Conservation (phyloP, 305 asterid species). For the Plantago coronopus region DNA sequence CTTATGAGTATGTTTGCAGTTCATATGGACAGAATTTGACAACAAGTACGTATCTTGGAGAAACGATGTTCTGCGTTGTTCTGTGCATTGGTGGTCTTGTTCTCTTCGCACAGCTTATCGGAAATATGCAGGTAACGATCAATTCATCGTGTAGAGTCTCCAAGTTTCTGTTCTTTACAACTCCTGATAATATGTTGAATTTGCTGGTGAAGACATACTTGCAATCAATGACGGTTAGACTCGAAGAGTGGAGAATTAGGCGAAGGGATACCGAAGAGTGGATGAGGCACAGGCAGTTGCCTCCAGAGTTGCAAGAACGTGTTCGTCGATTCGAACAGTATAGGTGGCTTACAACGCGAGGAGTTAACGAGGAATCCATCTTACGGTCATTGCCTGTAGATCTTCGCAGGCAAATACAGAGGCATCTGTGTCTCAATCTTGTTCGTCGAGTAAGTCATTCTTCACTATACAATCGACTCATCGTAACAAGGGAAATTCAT, state of each 20-base stretch:
- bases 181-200: slow-evolving; percentile 8
- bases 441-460: slow-evolving; percentile 73
- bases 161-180: background rate
- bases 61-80: slow-evolving; percentile 64
- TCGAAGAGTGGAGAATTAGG: slow-evolving; percentile 93
- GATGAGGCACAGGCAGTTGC: slow-evolving; percentile 98
- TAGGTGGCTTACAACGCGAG: slow-evolving; percentile 90
- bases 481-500: background rate
- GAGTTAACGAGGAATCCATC: slow-evolving; percentile 80
- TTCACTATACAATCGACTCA: background rate
- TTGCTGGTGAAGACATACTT: slow-evolving; percentile 55
- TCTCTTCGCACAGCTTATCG: slow-evolving; percentile 81
- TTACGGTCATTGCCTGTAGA: slow-evolving; percentile 73
- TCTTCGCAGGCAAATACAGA: slow-evolving; percentile 83
- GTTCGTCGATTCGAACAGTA: slow-evolving; percentile 79
- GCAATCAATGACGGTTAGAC: slow-evolving; percentile 86
- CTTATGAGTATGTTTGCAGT: slow-evolving; percentile 40
- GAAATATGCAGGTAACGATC: slow-evolving; percentile 80
- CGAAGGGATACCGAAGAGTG: slow-evolving; percentile 93
- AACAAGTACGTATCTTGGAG: slow-evolving; percentile 92
- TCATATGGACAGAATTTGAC: slow-evolving; percentile 83
- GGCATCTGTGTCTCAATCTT: slow-evolving; percentile 94
- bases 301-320: slow-evolving; percentile 76
- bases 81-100: slow-evolving; percentile 71
- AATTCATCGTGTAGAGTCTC: background rate